Base-by-base conservation (phyloP, 768 basidiomycete species). In the Asterophora parasitica region DNA sequence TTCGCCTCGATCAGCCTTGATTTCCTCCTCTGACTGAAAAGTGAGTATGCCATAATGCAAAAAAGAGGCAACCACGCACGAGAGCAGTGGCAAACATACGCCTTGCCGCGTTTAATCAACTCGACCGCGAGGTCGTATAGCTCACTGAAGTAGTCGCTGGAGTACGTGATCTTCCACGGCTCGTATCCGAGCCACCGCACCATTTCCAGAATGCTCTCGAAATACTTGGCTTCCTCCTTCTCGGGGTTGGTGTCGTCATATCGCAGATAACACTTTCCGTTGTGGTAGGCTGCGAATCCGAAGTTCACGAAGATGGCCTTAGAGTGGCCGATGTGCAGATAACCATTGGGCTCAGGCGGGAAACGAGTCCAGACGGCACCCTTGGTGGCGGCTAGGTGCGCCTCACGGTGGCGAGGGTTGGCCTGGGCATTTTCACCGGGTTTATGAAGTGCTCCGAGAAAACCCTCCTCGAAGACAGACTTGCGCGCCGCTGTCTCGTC, bases 161-260 rank as follows among this genome's bases (percentile, higher is more conserved):
- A 97, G 68, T 98, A 98, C 4, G 96, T 98, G 74, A 99, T 93
- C 67, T 91, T 91, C 90, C 89, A 98, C 3, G 96, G 96, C 64
- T 98, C 95, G 60, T 82, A 99, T 1, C 96, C 96, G 15, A 99
- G 76, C 96, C 96, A 99, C 54, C 94, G 78, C 30, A 98, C 79
- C 59, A 86, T 91, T 69, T 97, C 94, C 61, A 98, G 70, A 48
- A 98, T 97, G 51, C 89, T 95, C 64, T 95, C 94, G 57, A 98
- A 98, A 66, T 96, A 99, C 54, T 81, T 75, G 30, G 81, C 92
- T 70, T 99, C 96, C 65, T 99, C 96, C 49, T 92, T 92, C 68
- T 96, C 93, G 0, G 96, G 96, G 65, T 99, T 99, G 27, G 96
- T 99, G 65, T 99, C 96, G 62, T 99, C 96, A 59, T 90, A 99